These are phyloP conservation scores for Cubamyces sp. DNA, from an alignment of 768 basidiomycete genomes.

Conservation along the genomic window DNA sequence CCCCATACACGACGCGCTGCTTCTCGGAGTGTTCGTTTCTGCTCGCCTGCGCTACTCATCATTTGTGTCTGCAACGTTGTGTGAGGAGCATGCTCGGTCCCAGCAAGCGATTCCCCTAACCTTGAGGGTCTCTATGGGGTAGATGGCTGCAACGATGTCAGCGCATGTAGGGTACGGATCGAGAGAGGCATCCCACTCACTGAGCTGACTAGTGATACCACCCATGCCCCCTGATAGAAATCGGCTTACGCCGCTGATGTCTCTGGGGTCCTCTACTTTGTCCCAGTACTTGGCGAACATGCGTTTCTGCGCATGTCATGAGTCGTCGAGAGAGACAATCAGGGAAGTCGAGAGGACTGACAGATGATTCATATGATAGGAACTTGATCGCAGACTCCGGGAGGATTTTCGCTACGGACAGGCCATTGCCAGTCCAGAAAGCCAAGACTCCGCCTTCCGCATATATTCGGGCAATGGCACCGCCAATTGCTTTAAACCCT, in stretches of 20 bases:
- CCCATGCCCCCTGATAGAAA: conserved; percentile 96
- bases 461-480: conserved; percentile 83
- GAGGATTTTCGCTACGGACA: conserved; percentile 95
- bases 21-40: conserved; percentile 57
- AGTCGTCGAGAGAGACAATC: neutral
- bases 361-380: conserved; percentile 91
- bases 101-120: conserved; percentile 37
- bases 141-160: conserved; percentile 68
- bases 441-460: conserved; percentile 85
- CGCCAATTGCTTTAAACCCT: conserved; percentile 65
- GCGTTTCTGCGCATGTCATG: conserved; percentile 67
- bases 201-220: conserved; percentile 90
- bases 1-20: conserved; percentile 78
- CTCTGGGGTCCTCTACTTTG: conserved; percentile 81
- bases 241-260: conserved; percentile 89
- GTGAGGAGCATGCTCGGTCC: neutral
- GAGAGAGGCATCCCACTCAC: conserved; percentile 47
- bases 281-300: conserved; percentile 93
- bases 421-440: conserved; percentile 97
- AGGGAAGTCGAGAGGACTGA: conserved; percentile 43
- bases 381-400: conserved; percentile 99
- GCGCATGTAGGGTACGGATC: conserved; percentile 7
- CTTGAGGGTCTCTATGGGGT: conserved; percentile 96
- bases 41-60: conserved; percentile 82
- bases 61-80: conserved; percentile 72